Evolutionary conservation across 768 basidiomycete genomes (phyloP).

Genomic region (Boletus rex-veris): DNA sequence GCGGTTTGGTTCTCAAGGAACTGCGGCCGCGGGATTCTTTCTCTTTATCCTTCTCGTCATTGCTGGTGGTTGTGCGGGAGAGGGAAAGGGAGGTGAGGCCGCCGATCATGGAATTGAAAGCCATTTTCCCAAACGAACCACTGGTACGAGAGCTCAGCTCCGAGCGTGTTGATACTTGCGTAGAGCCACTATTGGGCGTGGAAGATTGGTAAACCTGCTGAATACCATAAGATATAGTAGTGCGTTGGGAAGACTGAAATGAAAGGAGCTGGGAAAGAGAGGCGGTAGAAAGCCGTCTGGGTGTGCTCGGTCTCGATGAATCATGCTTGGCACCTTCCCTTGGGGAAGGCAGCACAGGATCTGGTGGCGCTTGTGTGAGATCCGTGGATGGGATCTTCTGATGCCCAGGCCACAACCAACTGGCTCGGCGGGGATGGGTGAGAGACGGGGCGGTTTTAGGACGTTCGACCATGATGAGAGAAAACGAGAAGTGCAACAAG

Average conservation of each 20-base stretch:
- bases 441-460: background rate
- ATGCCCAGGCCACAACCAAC: slow-evolving; percentile 30
- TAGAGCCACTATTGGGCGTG: slow-evolving; percentile 6
- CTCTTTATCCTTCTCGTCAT: slow-evolving; percentile 39
- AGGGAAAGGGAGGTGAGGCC: slow-evolving; percentile 64
- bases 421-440: slow-evolving; percentile 20
- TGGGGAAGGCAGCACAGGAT: slow-evolving; percentile 17
- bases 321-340: slow-evolving; percentile 12
- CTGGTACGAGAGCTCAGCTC: slow-evolving; percentile 36
- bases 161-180: slow-evolving; percentile 25
- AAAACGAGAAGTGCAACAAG: slow-evolving; percentile 1
- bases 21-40: slow-evolving; percentile 53
- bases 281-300: slow-evolving; percentile 21
- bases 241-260: slow-evolving; percentile 18
- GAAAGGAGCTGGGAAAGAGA: slow-evolving; percentile 27
- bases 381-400: slow-evolving; percentile 22
- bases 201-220: slow-evolving; percentile 20
- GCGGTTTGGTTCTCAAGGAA: slow-evolving; percentile 40
- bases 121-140: slow-evolving; percentile 59
- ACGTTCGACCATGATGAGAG: slow-evolving; percentile 24
- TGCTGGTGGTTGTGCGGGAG: slow-evolving; percentile 46
- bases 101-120: slow-evolving; percentile 69
- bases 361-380: slow-evolving; percentile 6
- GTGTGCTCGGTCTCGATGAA: slow-evolving; percentile 20
- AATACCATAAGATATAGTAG: slow-evolving; percentile 12